Evolutionary conservation across 331 rosid species (phyloP), one percentile per base, ranked within the genome.

Genomic region (Arachis monticola): DNA sequence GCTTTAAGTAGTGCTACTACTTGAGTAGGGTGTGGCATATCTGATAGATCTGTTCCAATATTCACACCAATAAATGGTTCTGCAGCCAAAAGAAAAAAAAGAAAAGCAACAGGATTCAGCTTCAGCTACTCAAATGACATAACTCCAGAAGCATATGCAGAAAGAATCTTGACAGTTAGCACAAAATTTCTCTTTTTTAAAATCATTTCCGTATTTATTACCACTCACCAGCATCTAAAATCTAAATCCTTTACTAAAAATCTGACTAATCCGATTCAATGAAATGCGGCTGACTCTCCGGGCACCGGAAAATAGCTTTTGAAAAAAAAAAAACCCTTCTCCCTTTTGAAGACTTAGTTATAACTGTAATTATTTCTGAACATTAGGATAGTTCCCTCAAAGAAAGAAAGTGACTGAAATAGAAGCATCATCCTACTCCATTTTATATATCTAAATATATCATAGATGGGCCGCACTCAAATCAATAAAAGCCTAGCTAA

Each of bases 1-100:
- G 96, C 85, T 87, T 94, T 94, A 35, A 92, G 88, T 31, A 92
- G 89, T 44, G 93, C 93, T 6, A 74, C 97, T 11, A 87, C 97
- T 92, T 94, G 97, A 5, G 97, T 92, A 56, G 99, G 92, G 51
- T 90, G 96, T 60, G 99, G 99, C 97, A 94, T 92, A 64, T 86
- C 97, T 0, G 93, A 87, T 41, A 92, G 97, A 40, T 85, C 89
- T 17, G 97, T 94, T 71, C 97, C 99, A 62, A 90, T 88, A 66
- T 94, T 94, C 62, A 92, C 99, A 74, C 99, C 99, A 67, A 94
- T 73, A 52, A 83, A 87, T 11, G 89, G 83, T 64, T 79, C 85
- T 91, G 83, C 86, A 77, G 35, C 42, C 53, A 77, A 72, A 74
- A 42, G 47, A 53, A 77, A 72, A 76, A 82, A 79, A 63, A 31